Percentiles rank a stretch among this genome's conserved stretches.
Evolutionary conservation across 2,329 filamentous ascomycete species (phyloP).

Genomic region (Phialophora verrucosa): DNA sequence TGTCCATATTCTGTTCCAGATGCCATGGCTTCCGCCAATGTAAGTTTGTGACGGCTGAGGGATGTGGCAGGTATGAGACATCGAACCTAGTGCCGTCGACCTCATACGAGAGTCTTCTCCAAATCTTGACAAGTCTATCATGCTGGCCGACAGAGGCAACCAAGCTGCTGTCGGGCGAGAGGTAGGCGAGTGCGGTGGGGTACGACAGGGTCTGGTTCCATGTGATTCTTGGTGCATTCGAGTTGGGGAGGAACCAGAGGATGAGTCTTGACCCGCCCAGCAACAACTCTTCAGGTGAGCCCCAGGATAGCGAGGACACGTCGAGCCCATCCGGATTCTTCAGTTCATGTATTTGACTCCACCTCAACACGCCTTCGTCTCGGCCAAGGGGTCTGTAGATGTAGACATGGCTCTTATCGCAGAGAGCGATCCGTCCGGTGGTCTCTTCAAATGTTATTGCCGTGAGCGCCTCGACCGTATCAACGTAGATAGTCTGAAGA

Average conservation of each 20-base stretch:
- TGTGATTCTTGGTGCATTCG: slow-evolving; percentile 55
- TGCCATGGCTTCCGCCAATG: slow-evolving; percentile 85
- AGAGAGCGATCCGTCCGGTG: slow-evolving; percentile 83
- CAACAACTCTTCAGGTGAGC: slow-evolving; percentile 80
- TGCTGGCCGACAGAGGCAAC: slow-evolving; percentile 80
- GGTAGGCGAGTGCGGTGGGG: slow-evolving; percentile 72
- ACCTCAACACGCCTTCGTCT: slow-evolving; percentile 69
- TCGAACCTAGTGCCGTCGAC: slow-evolving; percentile 85
- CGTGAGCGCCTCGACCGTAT: slow-evolving; percentile 70
- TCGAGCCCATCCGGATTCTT: slow-evolving; percentile 50
- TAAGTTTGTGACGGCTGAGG: slow-evolving; percentile 75
- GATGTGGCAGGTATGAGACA: slow-evolving; percentile 87
- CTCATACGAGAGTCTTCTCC: slow-evolving; percentile 85
- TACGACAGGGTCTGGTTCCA: slow-evolving; percentile 80
- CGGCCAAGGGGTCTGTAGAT: slow-evolving; percentile 78
- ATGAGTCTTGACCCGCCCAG: slow-evolving; percentile 73
- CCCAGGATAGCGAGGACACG: slow-evolving; percentile 79
- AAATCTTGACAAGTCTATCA: slow-evolving; percentile 88
- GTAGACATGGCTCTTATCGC: slow-evolving; percentile 69
- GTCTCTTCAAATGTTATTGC: slow-evolving; percentile 80
- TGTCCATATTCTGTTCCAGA: slow-evolving; percentile 77
- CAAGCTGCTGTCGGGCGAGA: slow-evolving; percentile 86
- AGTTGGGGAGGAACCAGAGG: slow-evolving; percentile 63
- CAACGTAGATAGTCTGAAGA: slow-evolving; percentile 89
- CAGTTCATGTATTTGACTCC: slow-evolving; percentile 35